Conservation (phyloP, 768 basidiomycete species). For the Rhodotorula sphaerocarpa region DNA sequence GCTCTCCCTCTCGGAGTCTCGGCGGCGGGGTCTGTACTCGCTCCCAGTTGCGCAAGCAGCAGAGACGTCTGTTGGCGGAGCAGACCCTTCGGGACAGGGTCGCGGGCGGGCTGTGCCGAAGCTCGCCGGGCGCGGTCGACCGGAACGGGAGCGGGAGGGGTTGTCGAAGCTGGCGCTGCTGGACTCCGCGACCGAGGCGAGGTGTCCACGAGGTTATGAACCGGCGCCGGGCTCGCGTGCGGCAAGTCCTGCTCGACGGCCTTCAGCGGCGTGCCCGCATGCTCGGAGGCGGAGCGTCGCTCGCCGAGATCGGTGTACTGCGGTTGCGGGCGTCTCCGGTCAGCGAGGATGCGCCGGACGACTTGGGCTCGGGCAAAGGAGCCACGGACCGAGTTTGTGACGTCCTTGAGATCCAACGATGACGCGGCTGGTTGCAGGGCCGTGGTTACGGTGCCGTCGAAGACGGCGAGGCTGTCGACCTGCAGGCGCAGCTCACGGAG, state of each 20-base stretch:
- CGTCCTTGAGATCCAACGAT: background rate
- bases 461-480: background rate
- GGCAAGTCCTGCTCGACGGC: conserved; percentile 28
- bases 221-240: background rate
- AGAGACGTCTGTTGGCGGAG: conserved; percentile 9
- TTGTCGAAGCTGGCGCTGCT: fast-evolving
- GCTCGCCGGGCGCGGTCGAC: background rate
- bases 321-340: no score
- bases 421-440: no score
- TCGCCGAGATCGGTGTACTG: no score
- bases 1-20: background rate
- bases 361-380: background rate
- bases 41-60: background rate
- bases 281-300: no score
- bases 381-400: conserved; percentile 15
- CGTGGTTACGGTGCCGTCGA: no score
- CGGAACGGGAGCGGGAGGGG: background rate
- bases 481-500: conserved; percentile 2
- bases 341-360: no score
- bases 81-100: background rate
- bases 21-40: background rate
- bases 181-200: no score
- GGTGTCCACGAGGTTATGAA: no score
- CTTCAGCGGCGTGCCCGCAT: no score
- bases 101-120: background rate